Base-by-base conservation (phyloP, 169 alveolate species). In the Plasmodium falciparum region DNA sequence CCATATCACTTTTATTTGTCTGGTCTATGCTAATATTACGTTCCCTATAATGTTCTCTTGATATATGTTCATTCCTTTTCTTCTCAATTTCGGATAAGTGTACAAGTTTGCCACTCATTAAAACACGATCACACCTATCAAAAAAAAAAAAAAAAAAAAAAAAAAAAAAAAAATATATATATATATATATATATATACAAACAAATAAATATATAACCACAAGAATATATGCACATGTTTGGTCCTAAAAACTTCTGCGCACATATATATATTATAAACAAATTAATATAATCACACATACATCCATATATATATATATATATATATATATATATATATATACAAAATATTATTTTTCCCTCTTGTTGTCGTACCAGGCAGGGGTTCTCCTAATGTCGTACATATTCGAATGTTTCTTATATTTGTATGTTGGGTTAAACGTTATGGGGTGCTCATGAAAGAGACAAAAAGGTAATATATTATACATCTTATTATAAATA, bases 391-490 rank as follows among this genome's bases (percentile, higher is more conserved):
- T n/a, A 15, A 70, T 76, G 63, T 83, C 91, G 50, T 83, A 83
- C 85, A 83, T 70, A 56, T 83, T 83, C 17, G 91, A 83, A 63
- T 83, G 69, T 50, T 83, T 83, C 43, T 83, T 83, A 24, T 83
- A 83, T 43, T 83, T 83, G 66, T 83, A 83, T n/a, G 91, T 83
- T 20, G 91, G 91, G 66, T 83, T 83, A 50, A 83, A 83, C 61
- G 24, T 22, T 56, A 83, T 71, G 50, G 86, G 91, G 39, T 69
- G 83, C 24, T 83, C 91, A 20, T 71, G 56, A 61, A 83, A 83
- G 7, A 83, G 73, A 62, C 91, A 83, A 71, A 83, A 83, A 0
- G 91, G 91, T 3, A 83, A 54, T 47, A 83, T 83, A 62, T 83
- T 83, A 29, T 83, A 83, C 33, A 83, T 15, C 50, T 83, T 83